Percentiles rank a stretch among this genome's conserved stretches.
These are phyloP conservation scores for Suillus lakei DNA, from an alignment of 768 basidiomycete species.

Conservation along the genomic window DNA sequence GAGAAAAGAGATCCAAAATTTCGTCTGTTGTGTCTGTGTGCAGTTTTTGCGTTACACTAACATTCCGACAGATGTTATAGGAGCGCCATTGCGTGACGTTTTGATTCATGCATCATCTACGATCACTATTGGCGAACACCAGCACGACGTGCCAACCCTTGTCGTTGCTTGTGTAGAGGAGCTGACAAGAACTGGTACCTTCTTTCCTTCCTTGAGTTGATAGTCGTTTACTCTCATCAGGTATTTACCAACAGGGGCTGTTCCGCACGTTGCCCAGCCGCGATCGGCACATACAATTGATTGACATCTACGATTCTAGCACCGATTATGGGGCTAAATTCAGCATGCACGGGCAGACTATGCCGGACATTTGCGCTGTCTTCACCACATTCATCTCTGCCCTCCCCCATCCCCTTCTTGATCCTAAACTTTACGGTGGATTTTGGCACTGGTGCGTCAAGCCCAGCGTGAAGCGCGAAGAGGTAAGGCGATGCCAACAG, in stretches of 20 bases:
- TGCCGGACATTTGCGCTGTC: conserved; percentile 49
- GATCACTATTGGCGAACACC: conserved; percentile 41
- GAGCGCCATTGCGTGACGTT: conserved; percentile 39
- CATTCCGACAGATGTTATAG: conserved; percentile 38
- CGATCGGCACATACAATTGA: conserved; percentile 42
- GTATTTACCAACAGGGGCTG: conserved; percentile 47
- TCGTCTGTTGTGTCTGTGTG: conserved; percentile 22
- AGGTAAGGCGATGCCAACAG: conserved; percentile 32
- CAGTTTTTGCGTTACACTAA: not conserved
- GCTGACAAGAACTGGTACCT: conserved; percentile 47
- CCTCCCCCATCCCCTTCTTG: conserved; percentile 51
- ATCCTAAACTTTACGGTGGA: conserved; percentile 43
- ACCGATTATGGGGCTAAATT: conserved; percentile 26
- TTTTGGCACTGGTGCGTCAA: conserved; percentile 51
- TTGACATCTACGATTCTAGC: conserved; percentile 42
- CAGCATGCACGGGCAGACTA: conserved; percentile 40
- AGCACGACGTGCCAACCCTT: conserved; percentile 43
- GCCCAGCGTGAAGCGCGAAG: conserved; percentile 43
- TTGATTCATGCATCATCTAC: conserved; percentile 36
- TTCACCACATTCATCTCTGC: conserved; percentile 52
- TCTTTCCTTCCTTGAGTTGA: not conserved
- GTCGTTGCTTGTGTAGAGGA: conserved; percentile 50
- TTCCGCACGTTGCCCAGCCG: conserved; percentile 49
- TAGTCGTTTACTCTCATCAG: conserved; percentile 25
- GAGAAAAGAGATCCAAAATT: conserved; percentile 29